Base-by-base conservation (phyloP, 176 grass and related monocot genomes). In the Carex cristatella region DNA sequence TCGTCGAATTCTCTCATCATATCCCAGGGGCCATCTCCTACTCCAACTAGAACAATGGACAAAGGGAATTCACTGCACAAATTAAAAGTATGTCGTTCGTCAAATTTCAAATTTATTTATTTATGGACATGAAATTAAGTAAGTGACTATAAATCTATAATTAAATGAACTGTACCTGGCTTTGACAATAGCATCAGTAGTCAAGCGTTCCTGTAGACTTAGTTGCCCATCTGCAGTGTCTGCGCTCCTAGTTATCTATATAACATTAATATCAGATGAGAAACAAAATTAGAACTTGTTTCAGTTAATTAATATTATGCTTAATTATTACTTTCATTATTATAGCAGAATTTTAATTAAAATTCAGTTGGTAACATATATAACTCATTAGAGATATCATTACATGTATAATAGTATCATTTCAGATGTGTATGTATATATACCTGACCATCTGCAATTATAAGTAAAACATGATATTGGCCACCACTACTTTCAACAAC, bases 371-470 rank as follows among this genome's bases (percentile, higher is more conserved):
- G 33, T 3, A 35, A 35, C 33, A 35, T 35, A 35, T 35, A 3
- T 35, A 1, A 35, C 2, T 35, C 1, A 35, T 35, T 35, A 35
- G 2, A 3, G 2, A 35, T 35, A 23, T 23, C 23, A 23, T 23
- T 23, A 35, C 33, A 35, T 35, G 33, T 35, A 35, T 35, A 35
- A 46, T 46, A 46, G 1, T 0, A 58, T 13, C 33, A 15, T 69
- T 13, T 69, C 4, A 69, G 66, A 68, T 37, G 65, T 14, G 10
- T 35, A 11, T n/a, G 27, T 23, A 2, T 10, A 81, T 53, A 49
- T 88, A 97, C 93, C 91, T 98, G 95, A 4, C 95, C 95, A 81
- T 98, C 95, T 86, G 95, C 95, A 89, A 98, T 98, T 89, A 98
- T 98, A 85, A 98, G 53, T 38, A 98, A 80, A 86, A 98, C 95